Evolutionary conservation across 345 rosid species (phyloP), one percentile per base, ranked within the genome.

Genomic region (Pistacia atlantica): DNA sequence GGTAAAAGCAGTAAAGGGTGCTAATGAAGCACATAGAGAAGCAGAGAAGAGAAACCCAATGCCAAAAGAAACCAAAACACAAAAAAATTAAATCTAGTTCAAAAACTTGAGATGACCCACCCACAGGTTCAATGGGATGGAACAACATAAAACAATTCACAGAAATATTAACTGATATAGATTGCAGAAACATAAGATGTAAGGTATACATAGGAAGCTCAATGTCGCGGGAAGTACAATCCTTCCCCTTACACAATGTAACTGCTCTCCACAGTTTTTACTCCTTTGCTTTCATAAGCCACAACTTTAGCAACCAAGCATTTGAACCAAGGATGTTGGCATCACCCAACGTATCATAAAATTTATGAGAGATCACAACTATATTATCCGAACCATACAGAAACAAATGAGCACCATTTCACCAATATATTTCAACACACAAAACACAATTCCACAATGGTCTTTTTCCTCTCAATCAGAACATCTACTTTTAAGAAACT

Each of bases 301-400:
- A 73, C 51, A 51, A n/a, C 67, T 61, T 73, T 60, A 62, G 11
- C 20, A 49, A 31, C n/a, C 69, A 49, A 31, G 59, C 33, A 48
- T 49, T 9, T 5, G 25, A 62, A 11, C 69, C 48, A 62, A 6
- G 1, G 69, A 37, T 31, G n/a, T 14, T 20, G 22, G 49, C 14
- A 49, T 62, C n/a, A 49, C 35, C 38, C 45, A 46, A 73, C n/a
- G n/a, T 49, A n/a, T 51, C 60, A 48, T 49, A 63, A 33, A 62
- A 73, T 35, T 17, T 51, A 31, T 33, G 42, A 33, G 35, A 18
- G n/a, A 49, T 22, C 22, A 66, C 51, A 60, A 28, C 16, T 49
- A 22, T 28, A 59, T 49, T 25, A 7, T 73, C 69, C 60, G 48
- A 31, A 73, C 17, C 58, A 28, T 61, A 22, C 69, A 46, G 57